Conservation (phyloP, 768 basidiomycete species). For the Trametes cingulata region DNA sequence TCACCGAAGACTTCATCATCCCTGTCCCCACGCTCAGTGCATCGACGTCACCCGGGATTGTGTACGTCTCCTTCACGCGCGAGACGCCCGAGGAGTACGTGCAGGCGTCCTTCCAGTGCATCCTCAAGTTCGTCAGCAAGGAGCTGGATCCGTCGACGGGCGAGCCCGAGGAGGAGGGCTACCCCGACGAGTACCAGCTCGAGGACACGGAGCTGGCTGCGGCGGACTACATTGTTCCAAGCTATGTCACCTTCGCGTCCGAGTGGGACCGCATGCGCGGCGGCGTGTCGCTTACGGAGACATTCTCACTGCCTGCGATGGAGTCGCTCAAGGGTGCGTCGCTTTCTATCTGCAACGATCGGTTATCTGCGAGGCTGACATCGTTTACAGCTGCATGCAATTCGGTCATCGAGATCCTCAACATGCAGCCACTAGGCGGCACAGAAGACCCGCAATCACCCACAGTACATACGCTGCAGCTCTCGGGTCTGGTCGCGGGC, state of each 20-base stretch:
- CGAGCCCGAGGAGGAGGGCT: constrained; percentile 97
- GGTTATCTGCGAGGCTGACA: constrained; percentile 24
- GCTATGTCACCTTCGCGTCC: constrained; percentile 84
- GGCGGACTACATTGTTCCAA: constrained; percentile 95
- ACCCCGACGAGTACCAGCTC: constrained; percentile 96
- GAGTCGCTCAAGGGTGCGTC: constrained; percentile 89
- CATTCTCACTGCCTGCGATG: constrained; percentile 89
- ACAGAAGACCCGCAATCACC: constrained; percentile 78
- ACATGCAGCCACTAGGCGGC: constrained; percentile 96
- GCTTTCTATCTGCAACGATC: neutral
- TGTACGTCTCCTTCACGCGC: constrained; percentile 94
- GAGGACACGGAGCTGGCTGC: constrained; percentile 95
- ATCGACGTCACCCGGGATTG: constrained; percentile 73
- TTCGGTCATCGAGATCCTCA: constrained; percentile 92
- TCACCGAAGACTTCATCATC: constrained; percentile 96
- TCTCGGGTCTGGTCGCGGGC: constrained; percentile 88
- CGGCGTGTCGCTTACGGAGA: constrained; percentile 83
- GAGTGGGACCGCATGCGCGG: constrained; percentile 94
- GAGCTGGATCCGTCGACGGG: constrained; percentile 96
- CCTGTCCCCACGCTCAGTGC: constrained; percentile 70
- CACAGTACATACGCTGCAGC: constrained; percentile 90
- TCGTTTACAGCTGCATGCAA: constrained; percentile 82
- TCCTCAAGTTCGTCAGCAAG: constrained; percentile 94
- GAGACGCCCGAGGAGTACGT: constrained; percentile 75
- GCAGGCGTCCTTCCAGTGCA: constrained; percentile 83